These are phyloP conservation scores for Phoma sp. DNA, from an alignment of 2,329 filamentous ascomycete genomes.

Conservation along the genomic window DNA sequence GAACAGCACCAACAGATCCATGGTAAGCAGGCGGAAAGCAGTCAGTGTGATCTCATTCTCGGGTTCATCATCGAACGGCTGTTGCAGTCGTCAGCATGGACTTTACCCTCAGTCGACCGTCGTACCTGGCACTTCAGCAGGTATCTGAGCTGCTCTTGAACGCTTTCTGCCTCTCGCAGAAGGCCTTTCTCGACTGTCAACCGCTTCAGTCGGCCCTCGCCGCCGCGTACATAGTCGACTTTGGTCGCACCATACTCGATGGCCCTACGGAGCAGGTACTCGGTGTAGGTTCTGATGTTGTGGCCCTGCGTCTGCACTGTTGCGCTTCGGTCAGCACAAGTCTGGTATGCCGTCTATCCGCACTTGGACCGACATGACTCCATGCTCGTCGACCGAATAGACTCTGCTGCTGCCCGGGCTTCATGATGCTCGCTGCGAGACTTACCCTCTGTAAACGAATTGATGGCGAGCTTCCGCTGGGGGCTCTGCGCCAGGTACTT, in stretches of 20 bases:
- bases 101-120: conserved; percentile 20
- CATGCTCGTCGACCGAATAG: background rate
- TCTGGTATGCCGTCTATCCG: background rate
- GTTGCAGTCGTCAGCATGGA: conserved; percentile 16
- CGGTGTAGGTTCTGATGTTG: conserved; percentile 90
- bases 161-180: conserved; percentile 85
- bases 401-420: background rate
- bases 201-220: conserved; percentile 82
- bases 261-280: conserved; percentile 83
- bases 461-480: conserved; percentile 78
- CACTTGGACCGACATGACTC: background rate
- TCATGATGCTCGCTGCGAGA: conserved; percentile 2
- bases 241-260: conserved; percentile 83
- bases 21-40: conserved; percentile 87
- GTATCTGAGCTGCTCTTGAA: conserved; percentile 86
- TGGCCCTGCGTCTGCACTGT: conserved; percentile 91
- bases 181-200: conserved; percentile 90
- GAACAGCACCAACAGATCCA: conserved; percentile 89
- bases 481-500: conserved; percentile 83
- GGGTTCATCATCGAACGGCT: conserved; percentile 85
- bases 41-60: conserved; percentile 97
- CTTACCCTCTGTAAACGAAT: conserved; percentile 89
- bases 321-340: conserved; percentile 54
- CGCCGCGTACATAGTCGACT: conserved; percentile 86
- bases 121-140: conserved; percentile 88